Base-by-base conservation (phyloP, 371 early-diverging fungal genomes). In the Syncephalastrum contaminatum region DNA sequence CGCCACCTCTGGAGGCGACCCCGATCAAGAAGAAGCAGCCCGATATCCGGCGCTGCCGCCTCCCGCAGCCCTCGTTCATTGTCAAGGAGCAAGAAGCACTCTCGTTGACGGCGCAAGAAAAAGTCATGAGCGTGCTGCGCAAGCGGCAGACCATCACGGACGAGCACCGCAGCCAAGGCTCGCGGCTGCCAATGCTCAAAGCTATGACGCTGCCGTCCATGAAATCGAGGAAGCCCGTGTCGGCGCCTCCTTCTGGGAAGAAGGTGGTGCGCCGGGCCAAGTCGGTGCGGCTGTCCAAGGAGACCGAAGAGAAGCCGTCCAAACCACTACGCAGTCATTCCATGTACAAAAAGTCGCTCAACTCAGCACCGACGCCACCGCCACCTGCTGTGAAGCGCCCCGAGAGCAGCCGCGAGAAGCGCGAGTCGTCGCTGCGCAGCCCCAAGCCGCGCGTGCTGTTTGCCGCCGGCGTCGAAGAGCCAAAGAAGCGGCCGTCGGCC, bases 101-200 rank as follows among this genome's bases (percentile, higher is more conserved):
- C 1, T 58, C 70, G 25, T 47, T 59, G 8, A 65, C 74, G 21
- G 66, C 70, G 3, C 50, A 67, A 41, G 74, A 70, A 49, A 67
- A 67, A 30, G 68, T 74, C 12, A 52, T 62, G 5, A 63, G 56
- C 48, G 73, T 75, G 19, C 57, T 64, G 4, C 67, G 60, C 19
- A 75, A 72, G 43, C 60, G 76, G 15, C 70, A 70, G 46, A 66
- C 72, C 1, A 60, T 75, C 27, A 53, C 72, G 6, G 69, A 67
- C 14, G 48, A 58, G 2, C 63, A 66, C 43, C 70, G 76, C 51
- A 64, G 63, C 25, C 76, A 75, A 54, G 76, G 76, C 4, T 75
- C 70, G 36, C 67, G 73, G 14, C 59, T 75, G 25, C 76, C 76
- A 4, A 70, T 72, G 73, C 48, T 75, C 14, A 69, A 63, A 19